Evolutionary conservation across 2,329 filamentous ascomycete species (phyloP).

Genomic region (Cladophialophora immunda): DNA sequence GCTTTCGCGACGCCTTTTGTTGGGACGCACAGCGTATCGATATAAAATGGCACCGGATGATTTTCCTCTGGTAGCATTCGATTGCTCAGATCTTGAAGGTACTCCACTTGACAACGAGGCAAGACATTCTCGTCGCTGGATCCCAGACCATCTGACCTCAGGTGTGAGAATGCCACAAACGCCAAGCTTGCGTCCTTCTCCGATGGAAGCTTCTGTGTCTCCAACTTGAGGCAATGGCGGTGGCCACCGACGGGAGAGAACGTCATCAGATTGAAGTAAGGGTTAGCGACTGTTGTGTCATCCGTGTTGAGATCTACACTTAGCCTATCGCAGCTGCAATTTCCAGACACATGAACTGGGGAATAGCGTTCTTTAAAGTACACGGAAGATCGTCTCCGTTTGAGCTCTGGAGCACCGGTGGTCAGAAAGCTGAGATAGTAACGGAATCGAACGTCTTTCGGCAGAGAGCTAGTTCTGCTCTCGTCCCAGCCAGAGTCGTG

Average conservation of each 20-base stretch:
- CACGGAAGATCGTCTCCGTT: background rate
- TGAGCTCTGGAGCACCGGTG: background rate
- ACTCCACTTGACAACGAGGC: constrained; percentile 1
- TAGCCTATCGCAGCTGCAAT: background rate
- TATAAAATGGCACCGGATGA: constrained; percentile 3
- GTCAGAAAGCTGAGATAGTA: background rate
- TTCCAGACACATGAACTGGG: background rate
- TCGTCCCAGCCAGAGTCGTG: background rate
- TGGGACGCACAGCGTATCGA: constrained; percentile 5
- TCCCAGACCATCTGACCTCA: background rate
- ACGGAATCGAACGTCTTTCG: background rate
- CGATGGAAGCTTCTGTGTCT: background rate
- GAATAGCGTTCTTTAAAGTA: background rate
- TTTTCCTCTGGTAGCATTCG: background rate
- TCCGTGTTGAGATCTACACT: background rate
- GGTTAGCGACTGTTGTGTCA: background rate
- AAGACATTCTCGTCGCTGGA: background rate
- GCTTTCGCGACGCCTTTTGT: background rate
- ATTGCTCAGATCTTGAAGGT: constrained; percentile 2
- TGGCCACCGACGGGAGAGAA: background rate
- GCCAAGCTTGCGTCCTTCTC: background rate
- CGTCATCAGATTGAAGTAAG: background rate
- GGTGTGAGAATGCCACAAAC: constrained; percentile 1
- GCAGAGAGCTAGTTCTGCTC: background rate
- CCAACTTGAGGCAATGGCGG: background rate